Evolutionary conservation across 2,329 filamentous ascomycete species (phyloP).

Genomic region (Cladophialophora chaetospira): DNA sequence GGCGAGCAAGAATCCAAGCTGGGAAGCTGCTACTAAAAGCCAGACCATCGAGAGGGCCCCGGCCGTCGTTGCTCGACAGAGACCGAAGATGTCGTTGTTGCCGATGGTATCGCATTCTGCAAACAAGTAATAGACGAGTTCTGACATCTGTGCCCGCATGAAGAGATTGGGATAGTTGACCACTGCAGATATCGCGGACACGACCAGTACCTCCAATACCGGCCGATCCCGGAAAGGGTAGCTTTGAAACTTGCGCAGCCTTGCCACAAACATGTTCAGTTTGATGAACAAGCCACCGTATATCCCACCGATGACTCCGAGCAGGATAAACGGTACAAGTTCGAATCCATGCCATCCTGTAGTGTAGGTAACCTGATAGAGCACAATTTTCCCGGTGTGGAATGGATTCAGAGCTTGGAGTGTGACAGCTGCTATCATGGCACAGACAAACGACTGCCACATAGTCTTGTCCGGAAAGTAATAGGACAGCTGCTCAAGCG

Average conservation of each 20-base stretch:
- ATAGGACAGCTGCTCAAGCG: conserved; percentile 94
- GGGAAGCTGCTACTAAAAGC: conserved; percentile 76
- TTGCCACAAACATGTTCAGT: conserved; percentile 82
- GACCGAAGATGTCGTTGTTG: conserved; percentile 80
- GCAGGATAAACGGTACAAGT: conserved; percentile 79
- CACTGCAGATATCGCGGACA: conserved; percentile 79
- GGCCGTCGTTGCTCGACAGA: conserved; percentile 78
- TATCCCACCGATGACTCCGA: conserved; percentile 87
- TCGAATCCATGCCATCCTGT: conserved; percentile 94
- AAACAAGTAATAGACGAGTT: conserved; percentile 89
- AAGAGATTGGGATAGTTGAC: conserved; percentile 96
- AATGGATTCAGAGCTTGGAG: conserved; percentile 93
- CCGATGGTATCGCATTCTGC: conserved; percentile 77
- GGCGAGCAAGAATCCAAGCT: conserved; percentile 82
- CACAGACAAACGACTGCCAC: conserved; percentile 99
- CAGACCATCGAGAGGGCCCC: conserved; percentile 81
- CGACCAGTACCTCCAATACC: conserved; percentile 74
- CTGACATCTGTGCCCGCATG: conserved; percentile 88
- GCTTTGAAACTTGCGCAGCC: conserved; percentile 68
- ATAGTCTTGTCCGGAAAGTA: conserved; percentile 99
- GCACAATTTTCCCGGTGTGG: conserved; percentile 88
- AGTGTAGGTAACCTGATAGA: conserved; percentile 94
- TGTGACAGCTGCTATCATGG: conserved; percentile 96
- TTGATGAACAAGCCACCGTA: conserved; percentile 96
- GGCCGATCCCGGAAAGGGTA: conserved; percentile 60